Evolutionary conservation across 148 eudicot species (phyloP).

Genomic region (Bassia scoparia): DNA sequence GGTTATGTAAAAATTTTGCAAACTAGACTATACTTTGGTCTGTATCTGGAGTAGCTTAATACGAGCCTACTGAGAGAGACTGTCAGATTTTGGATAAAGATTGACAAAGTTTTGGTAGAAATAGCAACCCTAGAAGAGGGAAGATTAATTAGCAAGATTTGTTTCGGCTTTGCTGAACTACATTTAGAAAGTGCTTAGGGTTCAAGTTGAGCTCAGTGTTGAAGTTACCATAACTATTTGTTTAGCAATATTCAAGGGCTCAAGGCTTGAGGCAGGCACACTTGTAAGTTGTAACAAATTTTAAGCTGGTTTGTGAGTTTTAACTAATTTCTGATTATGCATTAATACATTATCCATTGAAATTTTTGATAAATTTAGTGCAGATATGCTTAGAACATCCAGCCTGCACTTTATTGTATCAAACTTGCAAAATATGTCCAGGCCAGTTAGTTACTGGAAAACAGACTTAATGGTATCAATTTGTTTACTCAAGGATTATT

Average conservation of each 20-base stretch:
- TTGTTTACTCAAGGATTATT: neutral
- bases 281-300: no score
- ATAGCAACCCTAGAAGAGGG: neutral
- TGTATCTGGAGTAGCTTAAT: neutral
- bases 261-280: no score
- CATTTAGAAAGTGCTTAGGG: neutral
- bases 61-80: neutral
- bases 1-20: neutral
- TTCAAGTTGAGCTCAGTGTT: neutral
- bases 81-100: neutral
- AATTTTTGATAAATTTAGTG: no score
- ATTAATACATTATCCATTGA: no score
- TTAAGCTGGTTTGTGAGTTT: neutral
- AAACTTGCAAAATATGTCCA: neutral
- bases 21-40: neutral
- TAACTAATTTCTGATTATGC: neutral
- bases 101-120: neutral
- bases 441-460: neutral
- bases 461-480: neutral
- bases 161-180: neutral
- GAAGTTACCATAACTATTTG: neutral
- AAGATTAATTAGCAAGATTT: neutral
- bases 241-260: neutral
- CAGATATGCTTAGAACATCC: neutral
- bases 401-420: neutral